phyloP scores from a whole-genome alignment of 2,329 filamentous ascomycete species.

The Mollisiaceae sp. region DNA sequence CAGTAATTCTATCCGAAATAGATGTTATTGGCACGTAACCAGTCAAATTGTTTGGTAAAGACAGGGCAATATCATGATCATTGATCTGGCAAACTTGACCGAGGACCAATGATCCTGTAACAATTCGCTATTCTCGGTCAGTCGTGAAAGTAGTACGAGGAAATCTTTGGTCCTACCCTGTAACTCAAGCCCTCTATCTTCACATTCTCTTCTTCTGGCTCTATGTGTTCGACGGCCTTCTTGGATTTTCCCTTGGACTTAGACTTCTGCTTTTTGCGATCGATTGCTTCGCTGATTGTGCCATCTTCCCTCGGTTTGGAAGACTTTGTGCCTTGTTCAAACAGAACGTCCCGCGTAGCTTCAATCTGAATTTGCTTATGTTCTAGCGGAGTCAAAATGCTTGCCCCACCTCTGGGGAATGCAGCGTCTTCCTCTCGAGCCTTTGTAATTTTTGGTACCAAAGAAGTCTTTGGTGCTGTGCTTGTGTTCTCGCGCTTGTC shows the following conservation, averaged over 20 bases:
- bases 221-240: constrained; percentile 49
- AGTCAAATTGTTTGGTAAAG: constrained; percentile 89
- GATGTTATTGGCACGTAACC: constrained; percentile 91
- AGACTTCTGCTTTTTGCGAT: constrained; percentile 59
- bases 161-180: constrained; percentile 63
- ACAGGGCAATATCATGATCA: constrained; percentile 76
- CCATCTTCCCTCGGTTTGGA: constrained; percentile 47
- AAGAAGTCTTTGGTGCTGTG: constrained; percentile 29
- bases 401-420: constrained; percentile 92
- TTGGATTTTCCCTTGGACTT: constrained; percentile 59
- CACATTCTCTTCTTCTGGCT: constrained; percentile 57
- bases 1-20: constrained; percentile 81
- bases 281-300: constrained; percentile 34
- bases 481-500: constrained; percentile 30
- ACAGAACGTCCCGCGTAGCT: constrained; percentile 88
- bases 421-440: constrained; percentile 81
- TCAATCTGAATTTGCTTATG: constrained; percentile 96
- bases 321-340: constrained; percentile 68
- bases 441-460: constrained; percentile 46
- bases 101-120: constrained; percentile 84
- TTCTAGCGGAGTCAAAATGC: constrained; percentile 88
- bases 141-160: constrained; percentile 20
- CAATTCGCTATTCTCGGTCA: constrained; percentile 68
- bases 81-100: constrained; percentile 86
- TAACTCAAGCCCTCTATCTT: constrained; percentile 88